Percentiles rank a stretch among this genome's conserved stretches.
phyloP scores from a whole-genome alignment of 768 basidiomycete genomes.

The Hygrophoropsis aurantiaca region DNA sequence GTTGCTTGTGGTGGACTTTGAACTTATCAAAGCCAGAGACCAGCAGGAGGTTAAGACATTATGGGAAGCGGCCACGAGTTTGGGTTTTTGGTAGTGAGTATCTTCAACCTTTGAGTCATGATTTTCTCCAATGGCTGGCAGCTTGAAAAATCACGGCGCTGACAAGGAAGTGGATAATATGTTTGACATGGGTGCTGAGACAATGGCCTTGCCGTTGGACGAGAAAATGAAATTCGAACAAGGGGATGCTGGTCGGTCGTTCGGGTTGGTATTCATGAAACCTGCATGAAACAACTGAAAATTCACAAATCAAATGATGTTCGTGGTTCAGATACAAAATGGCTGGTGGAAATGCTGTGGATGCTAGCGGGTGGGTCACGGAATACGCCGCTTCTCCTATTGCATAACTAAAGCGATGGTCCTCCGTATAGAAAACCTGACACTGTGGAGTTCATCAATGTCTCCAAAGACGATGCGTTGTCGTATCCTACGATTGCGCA shows the following conservation, averaged over 20 bases:
- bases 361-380: conserved; percentile 53
- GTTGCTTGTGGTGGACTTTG: conserved; percentile 46
- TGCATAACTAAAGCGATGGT: too few relatives aligned
- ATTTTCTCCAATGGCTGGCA: too few relatives aligned
- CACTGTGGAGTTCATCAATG: conserved; percentile 62
- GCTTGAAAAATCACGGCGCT: conserved; percentile 44
- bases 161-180: conserved; percentile 35
- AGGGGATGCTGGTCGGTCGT: conserved; percentile 39
- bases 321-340: conserved; percentile 50
- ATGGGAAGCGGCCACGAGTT: conserved; percentile 47
- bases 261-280: conserved; percentile 31
- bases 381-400: background rate
- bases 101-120: background rate
- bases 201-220: conserved; percentile 38
- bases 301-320: too few relatives aligned
- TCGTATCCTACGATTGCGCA: conserved; percentile 54
- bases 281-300: too few relatives aligned
- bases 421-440: conserved; percentile 36
- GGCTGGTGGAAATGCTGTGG: conserved; percentile 59
- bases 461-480: conserved; percentile 68
- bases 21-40: conserved; percentile 33
- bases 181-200: conserved; percentile 43
- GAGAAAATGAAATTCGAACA: conserved; percentile 46
- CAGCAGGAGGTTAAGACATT: conserved; percentile 40
- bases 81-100: conserved; percentile 58